Conservation (phyloP, 225 moss, liverwort and hornwort species). For the Pseudisothecium myosuroides region DNA sequence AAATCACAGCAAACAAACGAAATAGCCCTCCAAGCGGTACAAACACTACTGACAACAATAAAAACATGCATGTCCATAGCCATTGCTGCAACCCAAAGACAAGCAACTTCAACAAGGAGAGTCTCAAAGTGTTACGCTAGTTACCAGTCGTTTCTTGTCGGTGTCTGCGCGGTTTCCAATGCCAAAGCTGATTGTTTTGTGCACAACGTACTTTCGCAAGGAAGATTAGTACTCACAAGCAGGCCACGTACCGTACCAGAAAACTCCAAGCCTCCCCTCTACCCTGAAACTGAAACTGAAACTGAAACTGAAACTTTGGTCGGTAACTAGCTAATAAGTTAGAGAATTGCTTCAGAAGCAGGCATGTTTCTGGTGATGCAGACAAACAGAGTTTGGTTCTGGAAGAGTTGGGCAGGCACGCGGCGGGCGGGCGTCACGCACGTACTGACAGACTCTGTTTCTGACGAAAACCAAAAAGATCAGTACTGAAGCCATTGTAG, state of each 20-base stretch:
- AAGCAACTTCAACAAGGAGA: not conserved
- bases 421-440: not conserved
- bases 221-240: not conserved
- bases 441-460: not conserved
- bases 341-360: not conserved
- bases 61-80: not conserved
- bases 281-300: not conserved
- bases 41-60: not conserved
- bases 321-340: not conserved
- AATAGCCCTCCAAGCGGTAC: not conserved
- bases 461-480: not conserved
- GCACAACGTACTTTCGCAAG: not conserved
- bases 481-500: not conserved
- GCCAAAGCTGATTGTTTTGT: not conserved
- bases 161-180: not conserved
- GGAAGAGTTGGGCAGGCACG: not conserved
- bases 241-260: not conserved
- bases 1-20: not conserved
- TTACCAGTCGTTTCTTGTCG: not conserved
- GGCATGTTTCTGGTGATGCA: not conserved
- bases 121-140: not conserved
- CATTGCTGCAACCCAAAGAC: not conserved
- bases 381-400: not conserved
- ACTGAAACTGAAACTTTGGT: not conserved
- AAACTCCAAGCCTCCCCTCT: not conserved